Evolutionary conservation across 352 stramenopile genomes (phyloP).

Genomic region (Aphanomyces invadans): DNA sequence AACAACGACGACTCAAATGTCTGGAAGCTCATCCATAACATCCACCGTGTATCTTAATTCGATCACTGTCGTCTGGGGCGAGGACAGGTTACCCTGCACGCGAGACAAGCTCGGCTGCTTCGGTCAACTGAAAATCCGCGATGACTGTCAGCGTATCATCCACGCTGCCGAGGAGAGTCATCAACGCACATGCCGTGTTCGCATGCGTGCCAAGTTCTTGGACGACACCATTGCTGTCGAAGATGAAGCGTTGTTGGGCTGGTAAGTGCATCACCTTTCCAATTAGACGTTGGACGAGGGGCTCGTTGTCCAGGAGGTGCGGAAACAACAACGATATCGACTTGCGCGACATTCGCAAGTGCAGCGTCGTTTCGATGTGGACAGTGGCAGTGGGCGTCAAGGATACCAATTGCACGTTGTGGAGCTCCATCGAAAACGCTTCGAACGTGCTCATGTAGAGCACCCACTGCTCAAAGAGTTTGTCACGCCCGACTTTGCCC

Average conservation of each 20-base stretch:
- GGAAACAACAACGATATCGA: constrained; percentile 7
- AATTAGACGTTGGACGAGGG: constrained; percentile 8
- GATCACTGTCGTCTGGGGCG: too few species aligned
- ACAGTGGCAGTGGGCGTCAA: neutral
- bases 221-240: neutral
- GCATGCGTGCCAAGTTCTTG: neutral
- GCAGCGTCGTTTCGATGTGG: neutral
- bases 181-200: neutral
- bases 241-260: constrained; percentile 2
- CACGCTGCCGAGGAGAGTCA: neutral
- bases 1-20: too few species aligned
- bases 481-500: neutral
- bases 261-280: neutral
- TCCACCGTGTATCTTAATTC: too few species aligned
- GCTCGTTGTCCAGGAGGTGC: constrained; percentile 20
- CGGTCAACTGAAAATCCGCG: neutral
- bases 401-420: neutral
- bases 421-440: neutral
- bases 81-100: neutral
- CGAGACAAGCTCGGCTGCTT: neutral
- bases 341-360: neutral
- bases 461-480: neutral
- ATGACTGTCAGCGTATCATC: neutral
- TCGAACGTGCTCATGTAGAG: constrained; percentile 7
- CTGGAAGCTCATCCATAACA: too few species aligned